Base-by-base conservation (phyloP, 2,329 filamentous ascomycete genomes). In the Botrytis pseudocinerea region DNA sequence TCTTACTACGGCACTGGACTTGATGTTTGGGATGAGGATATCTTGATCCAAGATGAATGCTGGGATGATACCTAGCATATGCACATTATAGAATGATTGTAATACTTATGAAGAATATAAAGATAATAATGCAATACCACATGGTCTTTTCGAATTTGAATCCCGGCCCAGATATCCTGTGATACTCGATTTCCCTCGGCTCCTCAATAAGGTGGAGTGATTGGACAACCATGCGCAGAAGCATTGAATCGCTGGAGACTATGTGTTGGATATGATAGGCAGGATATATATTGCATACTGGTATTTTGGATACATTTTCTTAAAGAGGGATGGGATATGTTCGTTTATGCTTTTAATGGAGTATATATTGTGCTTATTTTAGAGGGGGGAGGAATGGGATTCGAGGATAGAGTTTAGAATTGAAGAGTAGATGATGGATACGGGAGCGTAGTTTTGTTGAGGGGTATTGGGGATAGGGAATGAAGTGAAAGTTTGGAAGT, bases 71-170 rank as follows among this genome's bases (percentile, higher is more conserved):
- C 48, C 12, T 57, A 28, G 48, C 48, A 54, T 68, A 42, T 44
- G 25, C 64, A 57, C 57, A 68, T 35, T 57, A 62, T 48, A 66
- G 38, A 57, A 71, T 7, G 70, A 71, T 71, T 65, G 28, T 71
- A 71, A 71, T 71, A 65, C 44, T 66, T 66, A 71, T 66, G 70
- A 66, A 64, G 22, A 48, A 70, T 54, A 71, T 28, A 40, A 63
- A 71, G 18, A 57, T 40, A 71, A 57, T 32, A 65, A 54, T 42
- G 42, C 35, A 54, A 54, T 22, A 42, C 35, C 14, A 9, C 16
- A 48, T 32, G 6, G 9, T 32, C 2, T 22, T 5, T 42, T 35
- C 28, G 16, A 25, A 25, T 28, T 42, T 44, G 16, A 63, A 28
- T 63, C 16, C 12, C 22, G 20, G 10, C 46, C 22, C 46, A 16